These are phyloP conservation scores for Setaria viridis DNA, from an alignment of 202 grass and related monocot species.

Conservation along the genomic window DNA sequence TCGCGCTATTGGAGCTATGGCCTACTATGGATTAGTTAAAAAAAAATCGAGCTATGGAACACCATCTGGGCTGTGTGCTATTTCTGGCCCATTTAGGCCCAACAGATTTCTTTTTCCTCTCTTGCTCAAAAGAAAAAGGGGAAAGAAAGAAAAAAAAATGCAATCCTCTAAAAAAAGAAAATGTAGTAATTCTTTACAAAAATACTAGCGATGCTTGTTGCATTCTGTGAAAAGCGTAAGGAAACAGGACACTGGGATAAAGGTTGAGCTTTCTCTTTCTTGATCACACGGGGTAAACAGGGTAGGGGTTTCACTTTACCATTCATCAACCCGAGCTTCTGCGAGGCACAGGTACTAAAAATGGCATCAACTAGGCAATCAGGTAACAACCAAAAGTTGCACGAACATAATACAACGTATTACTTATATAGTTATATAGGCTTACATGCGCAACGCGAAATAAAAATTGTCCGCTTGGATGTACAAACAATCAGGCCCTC, in stretches of 20 bases:
- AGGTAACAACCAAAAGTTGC: neutral
- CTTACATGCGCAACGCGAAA: neutral
- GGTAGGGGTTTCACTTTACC: neutral
- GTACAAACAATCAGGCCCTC: constrained; percentile 12
- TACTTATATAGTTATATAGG: neutral
- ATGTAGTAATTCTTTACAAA: neutral
- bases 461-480: neutral
- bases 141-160: neutral
- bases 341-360: neutral
- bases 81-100: neutral
- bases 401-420: neutral
- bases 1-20: neutral
- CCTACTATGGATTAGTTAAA: no score
- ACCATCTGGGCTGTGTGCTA: neutral
- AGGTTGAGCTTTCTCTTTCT: neutral
- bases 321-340: neutral
- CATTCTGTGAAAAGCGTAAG: no score
- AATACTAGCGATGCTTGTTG: neutral
- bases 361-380: neutral
- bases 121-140: no score
- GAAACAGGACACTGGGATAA: no score
- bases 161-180: neutral
- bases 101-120: no score
- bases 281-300: no score
- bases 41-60: no score